Base-by-base conservation (phyloP, 495 filamentous ascomycete species). In the Aspergillus carlsbadensis region DNA sequence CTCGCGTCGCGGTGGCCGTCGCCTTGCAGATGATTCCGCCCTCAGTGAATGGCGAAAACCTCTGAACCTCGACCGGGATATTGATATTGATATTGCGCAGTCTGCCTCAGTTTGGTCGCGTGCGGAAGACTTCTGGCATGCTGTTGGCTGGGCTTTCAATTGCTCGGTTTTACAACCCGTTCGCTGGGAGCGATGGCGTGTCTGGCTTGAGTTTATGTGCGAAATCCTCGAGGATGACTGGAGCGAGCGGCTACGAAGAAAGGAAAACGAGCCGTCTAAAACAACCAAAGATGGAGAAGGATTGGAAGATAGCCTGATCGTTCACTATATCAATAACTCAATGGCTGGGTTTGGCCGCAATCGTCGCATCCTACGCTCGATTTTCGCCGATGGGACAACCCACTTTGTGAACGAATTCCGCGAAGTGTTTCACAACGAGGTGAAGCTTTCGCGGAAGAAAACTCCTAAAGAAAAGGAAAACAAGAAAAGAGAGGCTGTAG, bases 81-180 rank as follows among this genome's bases (percentile, higher is more conserved):
- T 57, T 26, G 24, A 24, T 47, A 39, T 44, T 24, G 36, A 81
- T 0, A 70, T 92, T 24, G 86, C 83, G 1, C 79, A 82, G 20
- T 71, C 78, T n/a, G 82, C 83, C 10, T 83, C 88, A 2, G 45
- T 97, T 6, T 96, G 89, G 83, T 69, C 73, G 14, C 78, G 82
- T 17, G 90, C 86, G 0, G 84, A 87, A 22, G 90, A 96, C 64
- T 93, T 98, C 58, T 98, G 95, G 90, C 82, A 87, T 37, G 81
- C 88, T 0, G 84, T 93, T 1, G 94, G 94, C 4, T 98, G 94
- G 94, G 86, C 89, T 0, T 96, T 97, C 68, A 92, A 91, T 61
- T 98, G 94, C 71, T 91, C 90, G 14, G 79, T 90, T 2, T 68
- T 78, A 39, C 78, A 92, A 52, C 80, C 79, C 36, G 76, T 74